Base-by-base conservation (phyloP, 2,329 filamentous ascomycete genomes). In the Seiridium cupressi region DNA sequence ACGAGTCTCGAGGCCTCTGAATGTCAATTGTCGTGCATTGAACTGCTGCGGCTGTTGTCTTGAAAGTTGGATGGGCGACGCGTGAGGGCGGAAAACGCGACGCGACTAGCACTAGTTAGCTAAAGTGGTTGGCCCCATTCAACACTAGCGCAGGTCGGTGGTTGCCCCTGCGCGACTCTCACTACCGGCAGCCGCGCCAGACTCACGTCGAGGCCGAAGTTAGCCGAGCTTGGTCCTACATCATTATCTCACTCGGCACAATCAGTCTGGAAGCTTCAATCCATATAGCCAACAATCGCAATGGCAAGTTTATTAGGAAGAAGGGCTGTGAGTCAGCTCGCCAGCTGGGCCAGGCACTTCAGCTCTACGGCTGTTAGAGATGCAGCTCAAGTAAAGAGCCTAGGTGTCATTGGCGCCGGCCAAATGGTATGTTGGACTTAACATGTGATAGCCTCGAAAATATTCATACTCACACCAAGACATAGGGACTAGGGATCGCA, bases 351-450 rank as follows among this genome's bases (percentile, higher is more conserved):
- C 58, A 78, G 89, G 69, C 77, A 75, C 69, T 96, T 96, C 78
- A 93, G 90, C 79, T 88, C 87, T 40, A 87, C 84, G 44, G 76
- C 86, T 49, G 78, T 81, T 51, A 81, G 83, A 48, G 72, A 79
- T 68, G 86, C 86, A 62, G 86, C 88, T 59, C 87, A 93, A 71
- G 89, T 99, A 63, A 96, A 93, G 79, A 89, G 86, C 66, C 79
- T 99, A 47, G 95, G 94, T 71, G 94, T 99, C 55, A 84, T 99
- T 71, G 95, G 95, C 66, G 93, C 94, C 57, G 95, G 95, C 35
- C 95, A 98, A 75, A 97, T 98, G 93, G 93, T 96, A 77, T 71
- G 82, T 59, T 49, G 34, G 42, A 48, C 42, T 68, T 69, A 60
- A 65, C 76, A 79, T 76, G 76, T 75, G 72, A 77, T 65, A 51